Conservation (phyloP, 2,329 filamentous ascomycete species). For the Aspergillus hiratsukae region DNA sequence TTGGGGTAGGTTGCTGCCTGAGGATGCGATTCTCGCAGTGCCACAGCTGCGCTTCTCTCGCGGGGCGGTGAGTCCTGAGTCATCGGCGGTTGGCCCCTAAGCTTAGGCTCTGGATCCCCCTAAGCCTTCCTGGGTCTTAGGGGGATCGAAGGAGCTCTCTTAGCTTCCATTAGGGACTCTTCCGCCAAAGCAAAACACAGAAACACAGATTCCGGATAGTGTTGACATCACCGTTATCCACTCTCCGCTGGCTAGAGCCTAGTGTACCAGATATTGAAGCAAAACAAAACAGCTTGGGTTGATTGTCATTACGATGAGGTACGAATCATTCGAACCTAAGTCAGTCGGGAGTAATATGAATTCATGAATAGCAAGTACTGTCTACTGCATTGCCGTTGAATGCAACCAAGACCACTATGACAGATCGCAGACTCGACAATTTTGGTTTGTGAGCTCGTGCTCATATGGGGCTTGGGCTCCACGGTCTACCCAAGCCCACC, state of each 20-base stretch:
- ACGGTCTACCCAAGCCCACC: no score
- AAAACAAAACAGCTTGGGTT: background rate
- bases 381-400: background rate
- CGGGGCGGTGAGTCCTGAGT: background rate
- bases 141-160: background rate
- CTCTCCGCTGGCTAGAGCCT: background rate
- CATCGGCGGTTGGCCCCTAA: background rate
- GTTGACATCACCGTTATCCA: background rate
- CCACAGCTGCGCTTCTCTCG: background rate
- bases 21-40: background rate
- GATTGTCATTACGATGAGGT: background rate
- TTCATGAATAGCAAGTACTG: background rate
- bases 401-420: background rate
- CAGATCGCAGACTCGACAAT: background rate
- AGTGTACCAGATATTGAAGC: background rate
- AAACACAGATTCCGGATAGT: background rate
- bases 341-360: background rate
- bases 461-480: background rate
- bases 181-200: no score
- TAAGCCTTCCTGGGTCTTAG: background rate
- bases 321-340: background rate
- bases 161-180: background rate
- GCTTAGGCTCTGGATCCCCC: background rate
- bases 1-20: constrained; percentile 6
- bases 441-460: background rate